These are phyloP conservation scores for Aaosphaeria pasadenensis DNA, from an alignment of 2,329 filamentous ascomycete genomes.

Conservation along the genomic window DNA sequence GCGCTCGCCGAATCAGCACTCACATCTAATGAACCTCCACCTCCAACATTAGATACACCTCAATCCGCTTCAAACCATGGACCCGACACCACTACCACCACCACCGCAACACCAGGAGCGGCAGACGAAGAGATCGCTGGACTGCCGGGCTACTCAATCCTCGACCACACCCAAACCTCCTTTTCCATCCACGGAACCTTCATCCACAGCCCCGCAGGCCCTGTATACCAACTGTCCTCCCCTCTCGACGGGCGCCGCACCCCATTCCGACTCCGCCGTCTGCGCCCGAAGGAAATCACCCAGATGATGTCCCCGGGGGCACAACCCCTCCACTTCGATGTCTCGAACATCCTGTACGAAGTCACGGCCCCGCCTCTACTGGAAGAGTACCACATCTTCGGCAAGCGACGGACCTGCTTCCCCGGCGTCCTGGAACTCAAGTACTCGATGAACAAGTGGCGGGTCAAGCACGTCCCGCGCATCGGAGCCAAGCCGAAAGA, in stretches of 20 bases:
- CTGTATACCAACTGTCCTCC: constrained; percentile 24
- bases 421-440: constrained; percentile 17
- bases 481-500: constrained; percentile 9
- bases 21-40: neutral
- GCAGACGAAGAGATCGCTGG: constrained; percentile 4
- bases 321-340: constrained; percentile 16
- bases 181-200: constrained; percentile 23
- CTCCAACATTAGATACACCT: neutral
- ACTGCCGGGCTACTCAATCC: constrained; percentile 17
- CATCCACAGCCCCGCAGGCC: constrained; percentile 18
- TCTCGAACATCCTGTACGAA: constrained; percentile 16
- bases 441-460: constrained; percentile 15
- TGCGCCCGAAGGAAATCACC: constrained; percentile 17
- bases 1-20: neutral
- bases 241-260: constrained; percentile 17
- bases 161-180: constrained; percentile 18
- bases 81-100: neutral
- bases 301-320: constrained; percentile 6
- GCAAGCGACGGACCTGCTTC: constrained; percentile 10
- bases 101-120: neutral
- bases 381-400: constrained; percentile 9
- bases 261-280: constrained; percentile 16
- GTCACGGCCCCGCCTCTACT: constrained; percentile 21
- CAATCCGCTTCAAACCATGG: neutral
- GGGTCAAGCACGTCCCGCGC: constrained; percentile 13